phyloP scores from a whole-genome alignment of 306 rosid species.

The Macrotyloma uniflorum region DNA sequence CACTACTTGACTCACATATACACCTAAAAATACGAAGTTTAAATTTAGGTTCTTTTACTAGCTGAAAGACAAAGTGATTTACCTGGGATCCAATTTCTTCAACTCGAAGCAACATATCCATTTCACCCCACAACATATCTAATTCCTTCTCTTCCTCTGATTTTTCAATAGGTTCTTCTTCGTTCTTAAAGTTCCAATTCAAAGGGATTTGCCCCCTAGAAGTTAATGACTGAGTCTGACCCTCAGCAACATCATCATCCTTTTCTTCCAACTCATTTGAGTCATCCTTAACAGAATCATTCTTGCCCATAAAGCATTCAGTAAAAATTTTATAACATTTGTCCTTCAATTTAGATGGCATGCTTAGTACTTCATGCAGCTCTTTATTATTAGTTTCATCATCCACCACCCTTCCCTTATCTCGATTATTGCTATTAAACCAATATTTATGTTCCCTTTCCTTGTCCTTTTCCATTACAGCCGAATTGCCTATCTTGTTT shows the following conservation, averaged over 20 bases:
- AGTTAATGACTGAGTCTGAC: background rate
- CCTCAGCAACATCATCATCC: constrained; percentile 2
- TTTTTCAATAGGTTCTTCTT: constrained; percentile 24
- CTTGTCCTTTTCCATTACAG: background rate
- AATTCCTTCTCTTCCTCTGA: constrained; percentile 27
- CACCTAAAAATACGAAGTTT: background rate
- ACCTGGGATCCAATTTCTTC: constrained; percentile 29
- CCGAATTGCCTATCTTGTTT: background rate
- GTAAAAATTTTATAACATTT: background rate
- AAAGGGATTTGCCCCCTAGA: background rate
- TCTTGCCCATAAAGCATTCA: constrained; percentile 16
- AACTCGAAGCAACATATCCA: background rate
- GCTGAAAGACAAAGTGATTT: too few species aligned
- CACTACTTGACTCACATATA: background rate
- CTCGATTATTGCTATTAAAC: background rate
- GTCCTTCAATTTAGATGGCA: constrained; percentile 20
- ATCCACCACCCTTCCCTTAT: background rate
- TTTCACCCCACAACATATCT: constrained; percentile 28
- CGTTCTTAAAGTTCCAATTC: background rate
- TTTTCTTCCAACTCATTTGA: background rate
- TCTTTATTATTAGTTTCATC: background rate
- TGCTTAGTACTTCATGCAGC: background rate
- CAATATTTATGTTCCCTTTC: background rate
- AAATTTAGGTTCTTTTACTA: background rate
- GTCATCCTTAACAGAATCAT: background rate